A percentile compares a stretch with the other conserved stretches of the same genome.
Evolutionary conservation across 352 stramenopile genomes (phyloP).

Genomic region (Globisporangium cederbergense): DNA sequence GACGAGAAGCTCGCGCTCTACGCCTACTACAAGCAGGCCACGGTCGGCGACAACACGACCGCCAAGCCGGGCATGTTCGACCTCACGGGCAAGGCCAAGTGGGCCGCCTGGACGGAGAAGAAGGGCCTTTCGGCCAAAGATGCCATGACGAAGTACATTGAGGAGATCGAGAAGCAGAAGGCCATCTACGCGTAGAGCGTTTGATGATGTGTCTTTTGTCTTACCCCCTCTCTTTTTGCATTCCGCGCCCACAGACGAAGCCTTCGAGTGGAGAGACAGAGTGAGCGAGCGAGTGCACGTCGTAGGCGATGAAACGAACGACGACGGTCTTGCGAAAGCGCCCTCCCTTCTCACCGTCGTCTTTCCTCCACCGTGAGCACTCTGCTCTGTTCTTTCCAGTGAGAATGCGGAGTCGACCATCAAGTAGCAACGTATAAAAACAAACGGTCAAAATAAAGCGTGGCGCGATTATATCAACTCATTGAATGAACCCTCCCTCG

Average conservation of each 20-base stretch:
- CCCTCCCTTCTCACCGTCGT: not conserved
- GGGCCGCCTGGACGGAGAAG: constrained; percentile 83
- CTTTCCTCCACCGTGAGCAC: not conserved
- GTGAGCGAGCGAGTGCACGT: not conserved
- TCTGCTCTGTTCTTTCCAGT: not conserved
- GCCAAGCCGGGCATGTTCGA: constrained; percentile 84
- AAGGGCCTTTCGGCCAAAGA: constrained; percentile 83
- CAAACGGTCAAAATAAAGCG: not conserved
- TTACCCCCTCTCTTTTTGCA: not conserved
- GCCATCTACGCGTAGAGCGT: constrained; percentile 64
- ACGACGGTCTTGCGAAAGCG: not conserved
- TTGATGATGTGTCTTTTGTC: not conserved
- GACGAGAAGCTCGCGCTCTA: constrained; percentile 90
- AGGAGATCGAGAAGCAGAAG: constrained; percentile 83
- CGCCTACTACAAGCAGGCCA: constrained; percentile 90
- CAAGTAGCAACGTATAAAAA: not conserved
- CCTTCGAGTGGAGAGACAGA: not conserved
- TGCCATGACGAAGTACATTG: constrained; percentile 87
- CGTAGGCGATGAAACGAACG: not conserved
- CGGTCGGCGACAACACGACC: constrained; percentile 82
- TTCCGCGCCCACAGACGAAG: not conserved
- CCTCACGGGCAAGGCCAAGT: constrained; percentile 86
- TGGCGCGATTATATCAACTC: not conserved
- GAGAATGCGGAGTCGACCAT: not conserved
- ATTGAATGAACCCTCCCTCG: not conserved